phyloP scores from a whole-genome alignment of 352 stramenopile genomes.

The Phytophthora kernoviae region DNA sequence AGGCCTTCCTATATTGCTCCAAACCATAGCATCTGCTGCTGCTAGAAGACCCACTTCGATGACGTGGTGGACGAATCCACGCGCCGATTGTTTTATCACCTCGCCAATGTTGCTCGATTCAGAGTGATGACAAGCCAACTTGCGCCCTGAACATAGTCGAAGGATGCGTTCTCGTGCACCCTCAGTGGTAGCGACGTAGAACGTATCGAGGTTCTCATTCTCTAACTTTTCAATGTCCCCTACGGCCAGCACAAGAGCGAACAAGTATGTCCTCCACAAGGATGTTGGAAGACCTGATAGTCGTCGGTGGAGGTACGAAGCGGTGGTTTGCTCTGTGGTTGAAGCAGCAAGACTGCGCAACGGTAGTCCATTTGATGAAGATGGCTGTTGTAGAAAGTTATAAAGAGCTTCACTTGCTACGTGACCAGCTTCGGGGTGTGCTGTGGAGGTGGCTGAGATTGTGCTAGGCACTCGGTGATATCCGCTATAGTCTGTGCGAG shows the following conservation, averaged over 20 bases:
- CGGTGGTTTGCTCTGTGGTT: slow-evolving; percentile 11
- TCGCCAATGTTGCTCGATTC: neutral
- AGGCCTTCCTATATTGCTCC: neutral
- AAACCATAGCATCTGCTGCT: neutral
- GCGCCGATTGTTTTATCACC: slow-evolving; percentile 15
- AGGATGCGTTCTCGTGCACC: slow-evolving; percentile 17
- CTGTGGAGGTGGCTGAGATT: slow-evolving; percentile 1
- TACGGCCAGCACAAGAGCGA: slow-evolving; percentile 24
- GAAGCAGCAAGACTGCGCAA: slow-evolving; percentile 2
- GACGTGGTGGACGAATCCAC: slow-evolving; percentile 12
- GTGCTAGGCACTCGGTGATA: slow-evolving; percentile 15
- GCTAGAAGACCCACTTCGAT: slow-evolving; percentile 8
- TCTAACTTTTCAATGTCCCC: slow-evolving; percentile 13
- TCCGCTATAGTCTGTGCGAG: slow-evolving; percentile 16
- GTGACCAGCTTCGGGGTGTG: neutral
- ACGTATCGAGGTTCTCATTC: neutral
- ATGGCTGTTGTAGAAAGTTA: neutral
- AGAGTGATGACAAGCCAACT: slow-evolving; percentile 15
- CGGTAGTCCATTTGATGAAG: neutral
- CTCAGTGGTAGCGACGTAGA: neutral
- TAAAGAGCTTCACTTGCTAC: neutral
- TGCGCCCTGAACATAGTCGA: slow-evolving; percentile 9
- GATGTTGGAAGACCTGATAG: slow-evolving; percentile 34
- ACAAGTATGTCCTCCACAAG: slow-evolving; percentile 32
- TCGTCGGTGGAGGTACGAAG: slow-evolving; percentile 27